Evolutionary conservation across 192 early-diverging fungal species (phyloP).

Genomic region (Rhizophlyctis rosea): DNA sequence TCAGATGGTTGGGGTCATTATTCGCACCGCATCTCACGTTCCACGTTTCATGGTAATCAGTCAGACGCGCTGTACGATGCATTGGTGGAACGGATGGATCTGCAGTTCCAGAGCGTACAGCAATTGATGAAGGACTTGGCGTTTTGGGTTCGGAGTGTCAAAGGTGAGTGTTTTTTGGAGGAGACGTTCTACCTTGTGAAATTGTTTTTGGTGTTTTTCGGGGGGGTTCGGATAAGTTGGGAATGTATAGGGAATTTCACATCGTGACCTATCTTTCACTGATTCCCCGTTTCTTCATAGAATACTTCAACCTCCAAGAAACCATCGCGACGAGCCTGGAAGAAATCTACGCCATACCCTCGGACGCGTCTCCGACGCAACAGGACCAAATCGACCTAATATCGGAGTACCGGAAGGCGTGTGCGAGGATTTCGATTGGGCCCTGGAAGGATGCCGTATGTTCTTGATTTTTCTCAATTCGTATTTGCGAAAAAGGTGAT

Average conservation of each 20-base stretch:
- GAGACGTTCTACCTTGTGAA: background rate
- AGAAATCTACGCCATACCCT: conserved; percentile 47
- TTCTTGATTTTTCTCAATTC: no score
- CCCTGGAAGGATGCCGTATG: conserved; percentile 21
- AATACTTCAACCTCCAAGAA: conserved; percentile 54
- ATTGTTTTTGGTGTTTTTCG: background rate
- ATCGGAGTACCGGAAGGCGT: conserved; percentile 22
- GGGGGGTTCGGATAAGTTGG: no score
- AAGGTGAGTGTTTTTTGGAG: conserved; percentile 28
- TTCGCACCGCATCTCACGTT: no score
- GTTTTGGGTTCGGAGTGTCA: conserved; percentile 22
- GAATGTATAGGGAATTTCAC: no score
- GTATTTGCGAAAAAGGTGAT: no score
- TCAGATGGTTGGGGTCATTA: conserved; percentile 28
- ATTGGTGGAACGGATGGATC: conserved; percentile 51
- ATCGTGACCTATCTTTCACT: background rate
- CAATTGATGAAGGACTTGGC: conserved; percentile 36
- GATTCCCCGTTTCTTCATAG: conserved; percentile 20
- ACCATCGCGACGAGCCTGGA: conserved; percentile 48
- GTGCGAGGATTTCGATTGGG: conserved; percentile 10
- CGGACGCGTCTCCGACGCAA: background rate
- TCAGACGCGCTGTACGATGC: conserved; percentile 60
- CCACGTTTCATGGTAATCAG: no score
- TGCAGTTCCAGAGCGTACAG: conserved; percentile 47
- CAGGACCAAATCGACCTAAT: conserved; percentile 11